Conservation (phyloP, 106 monocot genomes). For the Dioscorea zingiberensis region DNA sequence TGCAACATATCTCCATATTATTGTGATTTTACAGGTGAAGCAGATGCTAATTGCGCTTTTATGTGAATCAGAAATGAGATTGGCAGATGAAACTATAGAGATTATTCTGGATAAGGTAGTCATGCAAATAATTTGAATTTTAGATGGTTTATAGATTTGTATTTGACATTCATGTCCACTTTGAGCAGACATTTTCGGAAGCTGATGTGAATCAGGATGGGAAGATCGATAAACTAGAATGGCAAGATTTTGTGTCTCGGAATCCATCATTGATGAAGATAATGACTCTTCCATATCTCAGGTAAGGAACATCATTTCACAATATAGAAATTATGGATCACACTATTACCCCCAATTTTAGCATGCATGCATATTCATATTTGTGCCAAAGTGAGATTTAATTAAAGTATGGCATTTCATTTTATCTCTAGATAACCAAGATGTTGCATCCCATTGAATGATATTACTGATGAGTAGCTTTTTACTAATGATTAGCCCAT, state of each 20-base stretch:
- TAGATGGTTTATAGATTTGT: no score
- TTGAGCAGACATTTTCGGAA: conserved; percentile 78
- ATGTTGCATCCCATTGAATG: no score
- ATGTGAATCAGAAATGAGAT: conserved; percentile 83
- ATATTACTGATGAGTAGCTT: no score
- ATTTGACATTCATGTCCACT: background rate
- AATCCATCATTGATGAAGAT: conserved; percentile 94
- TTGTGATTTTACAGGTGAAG: conserved; percentile 53
- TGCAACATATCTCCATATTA: background rate
- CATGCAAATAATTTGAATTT: no score
- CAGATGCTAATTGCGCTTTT: conserved; percentile 95
- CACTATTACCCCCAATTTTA: no score
- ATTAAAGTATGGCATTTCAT: no score
- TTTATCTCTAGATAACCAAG: no score
- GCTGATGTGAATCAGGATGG: conserved; percentile 92
- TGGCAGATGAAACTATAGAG: conserved; percentile 86
- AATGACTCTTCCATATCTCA: conserved; percentile 98
- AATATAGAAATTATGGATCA: no score
- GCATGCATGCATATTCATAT: no score
- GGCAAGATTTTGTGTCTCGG: conserved; percentile 75
- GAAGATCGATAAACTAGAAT: conserved; percentile 90
- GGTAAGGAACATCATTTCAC: conserved; percentile 21
- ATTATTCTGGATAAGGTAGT: conserved; percentile 82
- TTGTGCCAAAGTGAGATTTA: no score
- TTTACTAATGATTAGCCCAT: no score